Base-by-base conservation (phyloP, 768 basidiomycete genomes). In the Mycena alexandri region DNA sequence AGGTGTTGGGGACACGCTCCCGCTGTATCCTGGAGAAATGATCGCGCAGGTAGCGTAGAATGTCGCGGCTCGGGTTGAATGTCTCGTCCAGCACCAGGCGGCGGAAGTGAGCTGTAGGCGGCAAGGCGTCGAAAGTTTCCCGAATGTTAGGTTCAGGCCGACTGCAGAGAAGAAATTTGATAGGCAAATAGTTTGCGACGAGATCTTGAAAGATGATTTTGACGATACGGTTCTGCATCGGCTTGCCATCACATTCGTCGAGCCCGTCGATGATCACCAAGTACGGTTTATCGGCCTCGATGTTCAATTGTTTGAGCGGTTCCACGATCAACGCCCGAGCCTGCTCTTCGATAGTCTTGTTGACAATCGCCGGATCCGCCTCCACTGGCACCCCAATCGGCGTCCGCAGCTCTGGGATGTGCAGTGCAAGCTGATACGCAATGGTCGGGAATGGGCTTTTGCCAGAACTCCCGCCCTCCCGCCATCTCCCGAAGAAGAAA, bases 401-500 rank as follows among this genome's bases (percentile, higher is more conserved):
- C 1, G 2, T 5, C 19, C 52, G 52, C 7, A 53, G 52, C 29
- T 34, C 25, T 17, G 52, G 52, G 14, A 53, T 34, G 19, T 53
- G 19, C 1, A 44, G 43, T 16, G 51, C 51, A 29, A 53, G 33
- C 51, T 53, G 51, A 34, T 33, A 53, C 29, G 51, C 51, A 34
- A 53, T 53, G 8, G 51, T 33, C 11, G 51, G 11, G 33, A 53
- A 53, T 29, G 33, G 11, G 17, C 16, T 53, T 34, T 8, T 2
- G 9, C 51, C 51, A 14, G 51, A 33, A 29, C 25, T 34, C 6
- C 29, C 51, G 17, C 51, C n/a, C n/a, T n/a, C 29, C 25, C 51
- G 24, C 51, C 51, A 33, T 34, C 51, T 33, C 25, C 25, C 24
- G 16, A 53, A 53, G 33, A 53, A 53, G 33, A 53, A 53, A 12